Conservation (phyloP, 106 monocot genomes). For the Apostasia ramifera region DNA sequence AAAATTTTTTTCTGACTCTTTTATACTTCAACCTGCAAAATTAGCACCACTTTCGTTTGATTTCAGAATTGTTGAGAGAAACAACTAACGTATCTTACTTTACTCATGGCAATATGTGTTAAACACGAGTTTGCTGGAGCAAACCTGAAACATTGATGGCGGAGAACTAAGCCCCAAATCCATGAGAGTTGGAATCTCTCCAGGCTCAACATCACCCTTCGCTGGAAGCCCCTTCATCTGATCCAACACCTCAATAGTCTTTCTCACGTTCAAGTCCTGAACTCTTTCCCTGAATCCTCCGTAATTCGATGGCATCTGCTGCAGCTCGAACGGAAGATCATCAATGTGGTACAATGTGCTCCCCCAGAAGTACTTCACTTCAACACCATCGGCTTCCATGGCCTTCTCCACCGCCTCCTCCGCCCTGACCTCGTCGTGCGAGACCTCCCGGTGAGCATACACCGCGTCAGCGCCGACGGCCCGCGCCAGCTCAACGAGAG, state of each 20-base stretch:
- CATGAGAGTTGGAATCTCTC: conserved; percentile 75
- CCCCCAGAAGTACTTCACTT: conserved; percentile 97
- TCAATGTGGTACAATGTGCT: conserved; percentile 92
- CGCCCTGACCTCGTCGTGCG: conserved; percentile 52
- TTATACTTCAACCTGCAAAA: no score
- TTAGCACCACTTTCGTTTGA: no score
- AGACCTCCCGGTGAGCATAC: conserved; percentile 81
- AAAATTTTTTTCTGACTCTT: no score
- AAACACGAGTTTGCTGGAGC: neutral
- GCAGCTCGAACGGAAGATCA: conserved; percentile 73
- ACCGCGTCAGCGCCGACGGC: conserved; percentile 79
- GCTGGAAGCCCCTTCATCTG: conserved; percentile 80
- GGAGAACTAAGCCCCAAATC: conserved; percentile 73
- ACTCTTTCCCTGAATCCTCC: conserved; percentile 85
- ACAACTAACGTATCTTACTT: no score
- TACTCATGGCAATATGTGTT: no score
- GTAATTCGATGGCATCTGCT: conserved; percentile 87
- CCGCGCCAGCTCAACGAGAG: conserved; percentile 59
- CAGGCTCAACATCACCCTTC: conserved; percentile 70
- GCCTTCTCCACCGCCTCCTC: conserved; percentile 80
- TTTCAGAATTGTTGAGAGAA: no score
- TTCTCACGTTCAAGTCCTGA: conserved; percentile 57
- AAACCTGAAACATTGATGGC: conserved; percentile 35
- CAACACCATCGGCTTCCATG: conserved; percentile 86
- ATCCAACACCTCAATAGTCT: conserved; percentile 62